These are phyloP conservation scores for Cladobotryum mycophilum DNA, from an alignment of 2,329 filamentous ascomycete species.

Conservation along the genomic window DNA sequence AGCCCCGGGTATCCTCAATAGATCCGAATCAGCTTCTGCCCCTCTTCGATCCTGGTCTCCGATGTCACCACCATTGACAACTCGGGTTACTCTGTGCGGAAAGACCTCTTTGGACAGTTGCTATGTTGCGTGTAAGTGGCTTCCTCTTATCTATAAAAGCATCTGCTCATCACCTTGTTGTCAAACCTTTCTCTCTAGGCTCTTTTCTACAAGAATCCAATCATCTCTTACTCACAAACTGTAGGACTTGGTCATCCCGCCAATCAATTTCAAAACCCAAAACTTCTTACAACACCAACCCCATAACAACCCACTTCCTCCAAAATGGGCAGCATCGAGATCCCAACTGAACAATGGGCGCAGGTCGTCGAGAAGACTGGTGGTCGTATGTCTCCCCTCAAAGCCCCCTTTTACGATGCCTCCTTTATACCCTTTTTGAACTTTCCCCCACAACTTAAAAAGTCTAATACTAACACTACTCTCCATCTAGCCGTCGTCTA, in stretches of 20 bases:
- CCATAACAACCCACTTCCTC: conserved; percentile 8
- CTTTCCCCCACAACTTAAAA: neutral
- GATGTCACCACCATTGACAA: too few relatives aligned
- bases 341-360: conserved; percentile 85
- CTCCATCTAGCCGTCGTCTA: conserved; percentile 50
- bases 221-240: too few relatives aligned
- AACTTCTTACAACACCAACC: neutral
- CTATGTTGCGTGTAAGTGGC: too few relatives aligned
- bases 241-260: neutral
- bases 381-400: conserved; percentile 46
- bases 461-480: conserved; percentile 3
- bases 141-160: neutral
- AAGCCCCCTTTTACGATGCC: neutral
- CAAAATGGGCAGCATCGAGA: conserved; percentile 21
- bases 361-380: conserved; percentile 81
- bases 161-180: neutral
- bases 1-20: too few relatives aligned
- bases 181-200: neutral
- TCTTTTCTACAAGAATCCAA: neutral
- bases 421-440: conserved; percentile 5
- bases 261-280: neutral
- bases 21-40: too few relatives aligned
- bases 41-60: neutral
- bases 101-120: too few relatives aligned
- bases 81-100: too few relatives aligned